Percentiles rank a stretch among this genome's conserved stretches.
phyloP scores from a whole-genome alignment of 441 rosid species.

The Pelargonium cotyledonis region DNA sequence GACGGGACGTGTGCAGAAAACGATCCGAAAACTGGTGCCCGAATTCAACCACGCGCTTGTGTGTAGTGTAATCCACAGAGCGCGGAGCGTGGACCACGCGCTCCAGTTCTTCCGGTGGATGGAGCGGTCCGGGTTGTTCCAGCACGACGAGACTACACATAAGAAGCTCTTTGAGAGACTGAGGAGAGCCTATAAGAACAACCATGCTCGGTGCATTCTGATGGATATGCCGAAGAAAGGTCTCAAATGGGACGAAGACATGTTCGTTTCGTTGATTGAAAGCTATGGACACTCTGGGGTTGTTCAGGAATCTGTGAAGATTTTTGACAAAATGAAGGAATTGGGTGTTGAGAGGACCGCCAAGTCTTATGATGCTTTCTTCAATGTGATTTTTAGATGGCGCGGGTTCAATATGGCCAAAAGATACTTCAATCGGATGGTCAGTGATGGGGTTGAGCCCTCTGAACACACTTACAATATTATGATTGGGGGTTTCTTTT shows the following conservation, averaged over 20 bases:
- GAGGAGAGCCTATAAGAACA: conserved; percentile 60
- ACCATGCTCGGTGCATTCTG: conserved; percentile 76
- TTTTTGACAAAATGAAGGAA: conserved; percentile 70
- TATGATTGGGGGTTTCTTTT: conserved; percentile 84
- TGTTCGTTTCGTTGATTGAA: conserved; percentile 65
- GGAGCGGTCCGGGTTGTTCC: conserved; percentile 71
- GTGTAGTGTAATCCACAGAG: conserved; percentile 68
- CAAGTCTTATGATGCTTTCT: conserved; percentile 63
- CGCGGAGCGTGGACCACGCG: conserved; percentile 68
- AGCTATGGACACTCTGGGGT: conserved; percentile 77
- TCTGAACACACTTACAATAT: conserved; percentile 65
- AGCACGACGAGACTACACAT: conserved; percentile 66
- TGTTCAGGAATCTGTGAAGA: conserved; percentile 84
- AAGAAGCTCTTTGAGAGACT: conserved; percentile 70
- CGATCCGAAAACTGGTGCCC: conserved; percentile 69
- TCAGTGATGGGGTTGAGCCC: conserved; percentile 67
- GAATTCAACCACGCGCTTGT: conserved; percentile 68
- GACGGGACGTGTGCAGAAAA: conserved; percentile 85
- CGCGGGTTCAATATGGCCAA: conserved; percentile 96
- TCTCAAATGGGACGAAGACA: conserved; percentile 72
- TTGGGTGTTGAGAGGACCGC: conserved; percentile 65
- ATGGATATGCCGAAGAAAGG: conserved; percentile 87
- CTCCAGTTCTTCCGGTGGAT: conserved; percentile 92
- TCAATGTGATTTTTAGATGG: conserved; percentile 68
- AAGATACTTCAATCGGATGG: conserved; percentile 69